Evolutionary conservation across 108 stramenopile genomes (phyloP), one percentile per base, ranked within the genome.

Genomic region (Fragilaria radians): DNA sequence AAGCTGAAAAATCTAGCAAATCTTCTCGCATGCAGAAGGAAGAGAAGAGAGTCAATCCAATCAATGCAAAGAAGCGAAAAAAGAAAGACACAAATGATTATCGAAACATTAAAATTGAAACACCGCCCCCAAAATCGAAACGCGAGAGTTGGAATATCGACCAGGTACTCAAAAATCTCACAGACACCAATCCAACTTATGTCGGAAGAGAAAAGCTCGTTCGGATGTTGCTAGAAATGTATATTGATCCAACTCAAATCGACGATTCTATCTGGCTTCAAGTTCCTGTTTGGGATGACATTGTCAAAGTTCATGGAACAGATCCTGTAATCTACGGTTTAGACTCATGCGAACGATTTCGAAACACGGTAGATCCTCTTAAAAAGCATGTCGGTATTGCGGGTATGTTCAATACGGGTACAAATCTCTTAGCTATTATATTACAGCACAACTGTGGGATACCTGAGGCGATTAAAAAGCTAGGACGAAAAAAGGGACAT

Each of bases 351-450:
- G 54, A 63, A 25, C 52, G 29, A 5, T 88, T 68, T 61, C 73
- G 70, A 26, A 46, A 71, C 5, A 68, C 25, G 3, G 70, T 83
- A 9, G 74, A 77, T 24, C 69, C 74, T 1, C 42, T 81, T 49
- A 58, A 76, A 46, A 65, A 84, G 26, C 82, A 85, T 77, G 34
- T 91, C 42, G 89, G 84, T 28, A 31, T 65, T 0, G 72, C 82
- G 5, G 89, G 89, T 3, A 82, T 88, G 77, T 91, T 91, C 66
- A 83, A 82, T 52, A 83, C 74, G 47, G 89, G 86, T 24, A 91
- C 89, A 1, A 91, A 91, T 72, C 68, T 91, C 2, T 72, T 91
- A 31, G 80, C 83, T 5, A 63, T 69, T 30, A 30, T 81, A n/a
- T 42, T 91, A 50, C 82, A 87, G 55, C 70, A 71, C 42, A 87